phyloP scores from a whole-genome alignment of 2,329 filamentous ascomycete genomes.

The Phyllosticta ampelicida region DNA sequence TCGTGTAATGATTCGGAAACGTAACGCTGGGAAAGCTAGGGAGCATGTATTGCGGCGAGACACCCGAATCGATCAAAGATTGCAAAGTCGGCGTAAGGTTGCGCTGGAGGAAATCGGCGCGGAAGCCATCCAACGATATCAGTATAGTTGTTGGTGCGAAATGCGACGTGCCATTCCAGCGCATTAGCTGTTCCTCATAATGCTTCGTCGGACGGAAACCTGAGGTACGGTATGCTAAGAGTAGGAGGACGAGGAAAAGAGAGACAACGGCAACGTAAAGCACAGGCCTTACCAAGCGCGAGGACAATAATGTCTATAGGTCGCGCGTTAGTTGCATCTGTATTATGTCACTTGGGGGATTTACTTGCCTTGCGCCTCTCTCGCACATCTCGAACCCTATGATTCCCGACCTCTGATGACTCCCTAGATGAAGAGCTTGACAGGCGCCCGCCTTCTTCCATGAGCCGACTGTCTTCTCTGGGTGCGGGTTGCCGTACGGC shows the following conservation, averaged over 20 bases:
- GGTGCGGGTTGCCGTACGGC: slow-evolving; percentile 37
- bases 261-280: slow-evolving; percentile 37
- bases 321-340: slow-evolving; percentile 23
- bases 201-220: slow-evolving; percentile 6
- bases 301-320: background rate
- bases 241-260: slow-evolving; percentile 45
- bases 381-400: slow-evolving; percentile 44
- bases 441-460: slow-evolving; percentile 69
- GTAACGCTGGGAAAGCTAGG: slow-evolving; percentile 95
- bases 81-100: slow-evolving; percentile 74
- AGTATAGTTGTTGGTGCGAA: slow-evolving; percentile 90
- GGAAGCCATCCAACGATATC: slow-evolving; percentile 90
- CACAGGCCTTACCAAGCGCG: slow-evolving; percentile 28
- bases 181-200: slow-evolving; percentile 17
- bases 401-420: slow-evolving; percentile 37
- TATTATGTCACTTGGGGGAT: background rate
- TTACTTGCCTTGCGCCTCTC: slow-evolving; percentile 15
- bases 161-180: slow-evolving; percentile 71
- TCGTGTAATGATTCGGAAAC: slow-evolving; percentile 87
- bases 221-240: slow-evolving; percentile 45
- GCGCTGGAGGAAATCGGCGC: slow-evolving; percentile 81
- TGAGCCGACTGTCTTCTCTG: slow-evolving; percentile 63
- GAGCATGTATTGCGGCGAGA: slow-evolving; percentile 85
- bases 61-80: slow-evolving; percentile 66
- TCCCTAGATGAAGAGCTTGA: slow-evolving; percentile 36